phyloP scores from a whole-genome alignment of 805 yeast genomes.

The Starmerella apis region DNA sequence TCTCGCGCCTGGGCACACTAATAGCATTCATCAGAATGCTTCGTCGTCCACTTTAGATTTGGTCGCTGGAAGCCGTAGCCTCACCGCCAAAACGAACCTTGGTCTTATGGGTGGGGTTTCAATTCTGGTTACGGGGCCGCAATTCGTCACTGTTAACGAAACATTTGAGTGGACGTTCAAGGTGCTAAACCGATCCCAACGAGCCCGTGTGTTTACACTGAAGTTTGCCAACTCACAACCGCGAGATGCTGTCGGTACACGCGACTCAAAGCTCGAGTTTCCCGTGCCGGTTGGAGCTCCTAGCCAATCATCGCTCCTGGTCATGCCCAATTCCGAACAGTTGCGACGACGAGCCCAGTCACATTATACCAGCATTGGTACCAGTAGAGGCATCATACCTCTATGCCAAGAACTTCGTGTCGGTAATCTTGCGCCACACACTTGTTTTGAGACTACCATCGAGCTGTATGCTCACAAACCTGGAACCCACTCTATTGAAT shows the following conservation, averaged over 20 bases:
- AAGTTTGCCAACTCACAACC: conserved; percentile 11
- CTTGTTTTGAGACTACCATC: conserved; percentile 55
- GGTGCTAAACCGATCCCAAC: conserved; percentile 50
- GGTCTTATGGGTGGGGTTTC: conserved; percentile 32
- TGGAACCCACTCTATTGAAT: conserved; percentile 56
- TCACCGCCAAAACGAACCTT: conserved; percentile 8
- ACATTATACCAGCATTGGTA: conserved; percentile 24
- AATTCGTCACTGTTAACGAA: conserved; percentile 50
- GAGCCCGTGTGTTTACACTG: conserved; percentile 44
- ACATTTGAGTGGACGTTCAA: conserved; percentile 54
- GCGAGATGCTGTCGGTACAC: neutral
- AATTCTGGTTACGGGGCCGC: conserved; percentile 53
- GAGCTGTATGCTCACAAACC: conserved; percentile 49
- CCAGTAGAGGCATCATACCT: conserved; percentile 48
- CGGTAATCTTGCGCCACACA: conserved; percentile 50
- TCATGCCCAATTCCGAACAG: conserved; percentile 9
- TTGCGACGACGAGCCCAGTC: conserved; percentile 13
- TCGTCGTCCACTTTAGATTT: conserved; percentile 18
- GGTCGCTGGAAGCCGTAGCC: conserved; percentile 7
- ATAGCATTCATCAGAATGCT: neutral
- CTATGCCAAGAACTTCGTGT: conserved; percentile 56
- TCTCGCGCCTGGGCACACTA: conserved; percentile 5
- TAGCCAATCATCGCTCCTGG: neutral
- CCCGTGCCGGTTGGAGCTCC: neutral
- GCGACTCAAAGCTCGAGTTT: conserved; percentile 4